Evolutionary conservation across 495 filamentous ascomycete species (phyloP).

Genomic region (Tuber borchii): DNA sequence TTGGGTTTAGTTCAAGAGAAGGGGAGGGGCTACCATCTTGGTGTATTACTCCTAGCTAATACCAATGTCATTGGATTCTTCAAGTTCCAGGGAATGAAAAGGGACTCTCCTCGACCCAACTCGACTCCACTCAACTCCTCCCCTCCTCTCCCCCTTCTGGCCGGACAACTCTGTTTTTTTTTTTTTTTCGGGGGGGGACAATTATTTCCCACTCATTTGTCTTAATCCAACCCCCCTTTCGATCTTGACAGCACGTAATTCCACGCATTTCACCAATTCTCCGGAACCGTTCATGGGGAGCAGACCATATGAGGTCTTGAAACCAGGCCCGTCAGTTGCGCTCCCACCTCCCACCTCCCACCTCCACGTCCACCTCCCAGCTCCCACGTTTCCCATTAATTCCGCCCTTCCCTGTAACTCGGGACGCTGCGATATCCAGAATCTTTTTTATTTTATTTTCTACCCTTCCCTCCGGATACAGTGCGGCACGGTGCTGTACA

Average conservation of each 20-base stretch:
- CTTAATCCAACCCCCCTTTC: not conserved
- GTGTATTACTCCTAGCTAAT: not conserved
- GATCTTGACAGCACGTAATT: conserved; percentile 1
- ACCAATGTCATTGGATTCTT: not conserved
- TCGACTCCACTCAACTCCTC: not conserved
- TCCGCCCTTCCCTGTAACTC: not conserved
- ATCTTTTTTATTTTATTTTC: not conserved
- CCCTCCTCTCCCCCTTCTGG: not conserved
- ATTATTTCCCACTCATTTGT: too few species aligned
- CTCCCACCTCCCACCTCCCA: not conserved
- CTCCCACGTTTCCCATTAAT: not conserved
- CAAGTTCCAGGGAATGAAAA: not conserved
- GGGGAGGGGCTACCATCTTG: not conserved
- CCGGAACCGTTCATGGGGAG: not conserved
- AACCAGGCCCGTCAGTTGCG: not conserved
- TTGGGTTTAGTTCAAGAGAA: not conserved
- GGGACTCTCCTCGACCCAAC: not conserved
- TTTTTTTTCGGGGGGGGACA: not conserved
- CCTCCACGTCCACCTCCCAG: not conserved
- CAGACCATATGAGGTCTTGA: not conserved
- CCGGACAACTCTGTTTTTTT: not conserved
- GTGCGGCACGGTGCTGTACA: not conserved
- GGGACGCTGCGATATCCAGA: not conserved
- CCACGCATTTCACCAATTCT: not conserved
- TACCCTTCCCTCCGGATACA: not conserved